Evolutionary conservation across 2,329 filamentous ascomycete genomes (phyloP).

Genomic region (Hawksworthiomyces lignivorus): DNA sequence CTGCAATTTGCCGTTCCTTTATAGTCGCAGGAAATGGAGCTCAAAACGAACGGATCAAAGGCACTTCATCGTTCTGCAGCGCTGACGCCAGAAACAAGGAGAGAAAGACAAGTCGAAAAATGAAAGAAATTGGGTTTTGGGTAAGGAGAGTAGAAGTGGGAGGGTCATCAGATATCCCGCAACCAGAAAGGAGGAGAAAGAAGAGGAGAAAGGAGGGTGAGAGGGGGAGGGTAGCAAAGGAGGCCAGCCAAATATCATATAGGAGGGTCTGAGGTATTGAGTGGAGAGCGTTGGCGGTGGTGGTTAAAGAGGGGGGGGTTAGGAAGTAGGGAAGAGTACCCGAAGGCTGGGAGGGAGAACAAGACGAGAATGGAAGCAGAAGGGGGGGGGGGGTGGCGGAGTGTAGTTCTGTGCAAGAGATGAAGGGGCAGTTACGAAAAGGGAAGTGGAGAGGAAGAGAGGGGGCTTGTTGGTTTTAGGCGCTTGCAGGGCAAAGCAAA

Average conservation of each 20-base stretch:
- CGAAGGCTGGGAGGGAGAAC: conserved; percentile 1
- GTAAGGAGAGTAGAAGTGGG: no score
- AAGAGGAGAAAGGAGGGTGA: background rate
- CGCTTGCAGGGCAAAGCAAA: conserved; percentile 1
- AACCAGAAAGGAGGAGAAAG: background rate
- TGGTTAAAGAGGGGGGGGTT: background rate
- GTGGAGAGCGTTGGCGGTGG: conserved; percentile 3
- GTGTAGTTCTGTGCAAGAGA: background rate
- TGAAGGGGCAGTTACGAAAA: background rate
- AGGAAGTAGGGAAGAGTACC: background rate
- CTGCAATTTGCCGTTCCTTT: no score
- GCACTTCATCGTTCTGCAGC: no score
- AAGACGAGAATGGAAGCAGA: no score
- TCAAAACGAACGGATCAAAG: no score
- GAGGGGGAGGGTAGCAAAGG: background rate
- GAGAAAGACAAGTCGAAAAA: background rate
- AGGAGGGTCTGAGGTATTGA: no score
- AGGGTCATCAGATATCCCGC: background rate
- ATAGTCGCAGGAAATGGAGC: no score
- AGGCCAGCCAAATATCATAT: background rate
- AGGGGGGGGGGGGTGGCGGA: no score
- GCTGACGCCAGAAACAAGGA: no score
- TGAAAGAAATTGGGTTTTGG: no score
- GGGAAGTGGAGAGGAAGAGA: background rate
- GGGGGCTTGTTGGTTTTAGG: conserved; percentile 3